Conservation (phyloP, 169 alveolate species). For the Cryptosporidium tyzzeri region DNA sequence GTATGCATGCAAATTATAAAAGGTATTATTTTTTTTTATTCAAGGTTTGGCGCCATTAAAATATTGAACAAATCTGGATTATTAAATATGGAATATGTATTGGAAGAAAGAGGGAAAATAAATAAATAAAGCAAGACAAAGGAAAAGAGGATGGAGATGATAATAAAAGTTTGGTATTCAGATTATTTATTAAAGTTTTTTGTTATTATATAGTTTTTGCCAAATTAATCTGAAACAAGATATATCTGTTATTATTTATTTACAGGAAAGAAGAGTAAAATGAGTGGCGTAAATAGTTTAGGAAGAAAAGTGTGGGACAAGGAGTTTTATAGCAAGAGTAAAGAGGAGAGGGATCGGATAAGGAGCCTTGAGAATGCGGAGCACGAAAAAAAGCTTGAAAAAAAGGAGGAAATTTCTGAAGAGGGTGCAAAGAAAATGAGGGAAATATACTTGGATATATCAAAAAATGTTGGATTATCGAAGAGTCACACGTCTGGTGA, state of each 20-base stretch:
- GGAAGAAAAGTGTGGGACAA: constrained; percentile 73
- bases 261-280: background rate
- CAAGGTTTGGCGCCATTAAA: background rate
- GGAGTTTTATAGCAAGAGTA: constrained; percentile 50
- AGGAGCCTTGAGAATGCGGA: background rate
- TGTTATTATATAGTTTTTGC: no score
- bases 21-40: background rate
- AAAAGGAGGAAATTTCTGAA: background rate
- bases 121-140: background rate
- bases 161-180: no score
- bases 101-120: background rate
- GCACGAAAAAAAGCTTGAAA: background rate
- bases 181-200: no score
- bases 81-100: background rate
- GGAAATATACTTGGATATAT: constrained; percentile 25
- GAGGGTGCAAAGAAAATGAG: constrained; percentile 22
- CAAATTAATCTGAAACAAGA: background rate
- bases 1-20: background rate
- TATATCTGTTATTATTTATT: background rate
- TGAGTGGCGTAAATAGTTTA: constrained; percentile 21
- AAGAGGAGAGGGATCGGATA: constrained; percentile 21
- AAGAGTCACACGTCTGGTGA: background rate
- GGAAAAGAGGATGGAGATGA: background rate
- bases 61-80: background rate
- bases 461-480: constrained; percentile 11